Percentiles rank a stretch among this genome's conserved stretches.
phyloP scores from a whole-genome alignment of 768 basidiomycete genomes.

The Russula sp. region DNA sequence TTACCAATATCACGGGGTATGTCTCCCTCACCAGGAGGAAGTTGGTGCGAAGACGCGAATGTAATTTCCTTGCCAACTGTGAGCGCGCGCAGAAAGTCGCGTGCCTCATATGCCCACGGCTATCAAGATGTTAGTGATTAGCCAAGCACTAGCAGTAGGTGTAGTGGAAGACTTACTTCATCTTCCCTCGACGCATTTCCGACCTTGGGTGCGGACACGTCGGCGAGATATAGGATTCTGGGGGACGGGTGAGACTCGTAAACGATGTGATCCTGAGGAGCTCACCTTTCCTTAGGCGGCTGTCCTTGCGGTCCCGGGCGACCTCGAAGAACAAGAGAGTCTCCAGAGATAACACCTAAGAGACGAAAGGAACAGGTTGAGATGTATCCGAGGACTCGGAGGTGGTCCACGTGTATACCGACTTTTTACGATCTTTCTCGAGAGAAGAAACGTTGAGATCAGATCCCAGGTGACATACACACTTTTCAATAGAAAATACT shows the following conservation, averaged over 20 bases:
- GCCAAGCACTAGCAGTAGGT: constrained; percentile 1
- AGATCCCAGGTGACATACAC: not conserved
- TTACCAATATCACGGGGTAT: constrained; percentile 74
- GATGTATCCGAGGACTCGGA: constrained; percentile 12
- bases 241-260: constrained; percentile 7
- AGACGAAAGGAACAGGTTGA: constrained; percentile 31
- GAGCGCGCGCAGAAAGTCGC: constrained; percentile 84
- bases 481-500: constrained; percentile 32
- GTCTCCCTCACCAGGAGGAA: constrained; percentile 69
- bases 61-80: constrained; percentile 89
- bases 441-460: constrained; percentile 4
- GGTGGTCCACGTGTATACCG: constrained; percentile 23
- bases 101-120: constrained; percentile 90
- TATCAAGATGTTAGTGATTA: constrained; percentile 35
- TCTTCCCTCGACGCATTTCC: constrained; percentile 84
- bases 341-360: constrained; percentile 85
- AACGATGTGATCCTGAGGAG: constrained; percentile 6
- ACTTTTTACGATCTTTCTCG: constrained; percentile 59
- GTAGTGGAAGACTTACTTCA: constrained; percentile 53
- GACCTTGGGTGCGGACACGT: constrained; percentile 78
- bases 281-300: constrained; percentile 84
- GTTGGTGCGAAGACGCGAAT: constrained; percentile 76
- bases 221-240: constrained; percentile 88
- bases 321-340: constrained; percentile 81
- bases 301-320: constrained; percentile 78